phyloP scores from a whole-genome alignment of 306 rosid genomes.

The Cucurbita maxima region DNA sequence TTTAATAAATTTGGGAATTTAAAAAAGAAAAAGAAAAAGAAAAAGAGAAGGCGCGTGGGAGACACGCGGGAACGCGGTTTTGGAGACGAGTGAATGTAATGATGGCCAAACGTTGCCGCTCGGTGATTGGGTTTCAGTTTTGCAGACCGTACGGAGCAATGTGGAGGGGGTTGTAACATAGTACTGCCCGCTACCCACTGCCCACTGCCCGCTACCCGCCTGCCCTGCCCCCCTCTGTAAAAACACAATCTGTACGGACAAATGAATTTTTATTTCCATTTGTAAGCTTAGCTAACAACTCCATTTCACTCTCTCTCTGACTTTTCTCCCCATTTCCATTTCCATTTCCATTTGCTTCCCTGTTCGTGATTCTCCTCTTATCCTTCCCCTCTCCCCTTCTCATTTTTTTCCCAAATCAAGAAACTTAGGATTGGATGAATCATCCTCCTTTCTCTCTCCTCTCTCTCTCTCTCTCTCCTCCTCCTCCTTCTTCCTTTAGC shows the following conservation, averaged over 20 bases:
- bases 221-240: neutral
- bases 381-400: neutral
- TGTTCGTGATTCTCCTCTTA: neutral
- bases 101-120: neutral
- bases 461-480: neutral
- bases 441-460: neutral
- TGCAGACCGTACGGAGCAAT: neutral
- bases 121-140: neutral
- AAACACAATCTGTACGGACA: neutral
- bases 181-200: neutral
- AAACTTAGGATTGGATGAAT: neutral
- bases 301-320: neutral
- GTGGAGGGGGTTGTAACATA: neutral
- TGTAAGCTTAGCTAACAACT: neutral
- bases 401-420: neutral
- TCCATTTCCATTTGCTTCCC: neutral
- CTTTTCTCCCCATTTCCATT: neutral
- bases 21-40: neutral
- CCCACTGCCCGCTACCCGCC: neutral
- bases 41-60: neutral
- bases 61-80: neutral
- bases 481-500: neutral
- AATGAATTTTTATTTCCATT: neutral
- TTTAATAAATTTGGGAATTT: no score
- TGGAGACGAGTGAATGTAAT: neutral